Conservation (phyloP, 768 basidiomycete genomes). For the Leccinum subgranulosum region DNA sequence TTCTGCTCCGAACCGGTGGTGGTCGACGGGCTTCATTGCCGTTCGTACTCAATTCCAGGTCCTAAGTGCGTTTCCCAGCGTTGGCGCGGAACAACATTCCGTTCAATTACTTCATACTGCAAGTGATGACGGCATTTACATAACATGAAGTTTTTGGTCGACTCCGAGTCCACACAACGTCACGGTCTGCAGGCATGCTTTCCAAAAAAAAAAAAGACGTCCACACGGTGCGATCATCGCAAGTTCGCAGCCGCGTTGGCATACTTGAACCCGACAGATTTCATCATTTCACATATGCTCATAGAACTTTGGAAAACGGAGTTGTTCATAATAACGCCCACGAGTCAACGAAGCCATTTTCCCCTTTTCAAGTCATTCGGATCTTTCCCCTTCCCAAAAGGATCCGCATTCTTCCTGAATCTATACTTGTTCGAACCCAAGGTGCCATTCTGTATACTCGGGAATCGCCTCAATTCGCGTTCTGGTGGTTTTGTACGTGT, state of each 20-base stretch:
- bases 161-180: not conserved
- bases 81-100: constrained; percentile 5
- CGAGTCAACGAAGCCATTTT: constrained; percentile 6
- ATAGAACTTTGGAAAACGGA: not conserved
- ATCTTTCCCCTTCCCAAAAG: constrained; percentile 16
- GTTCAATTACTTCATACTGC: constrained; percentile 8
- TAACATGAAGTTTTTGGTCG: not conserved
- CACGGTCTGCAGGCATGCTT: constrained; percentile 1
- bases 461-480: constrained; percentile 1
- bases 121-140: constrained; percentile 18
- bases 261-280: constrained; percentile 16
- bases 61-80: constrained; percentile 1
- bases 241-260: constrained; percentile 14
- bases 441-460: constrained; percentile 1
- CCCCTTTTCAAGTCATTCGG: constrained; percentile 1
- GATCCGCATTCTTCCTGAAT: constrained; percentile 16
- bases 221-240: constrained; percentile 1
- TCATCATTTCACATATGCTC: constrained; percentile 10
- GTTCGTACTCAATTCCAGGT: not conserved
- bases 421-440: constrained; percentile 5
- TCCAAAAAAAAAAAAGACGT: not conserved
- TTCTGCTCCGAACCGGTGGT: not conserved
- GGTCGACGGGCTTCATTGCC: not conserved
- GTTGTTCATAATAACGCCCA: constrained; percentile 1
- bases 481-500: constrained; percentile 3